These are phyloP conservation scores for Aristolochia contorta DNA, from an alignment of 164 flowering plant genomes.

Conservation along the genomic window DNA sequence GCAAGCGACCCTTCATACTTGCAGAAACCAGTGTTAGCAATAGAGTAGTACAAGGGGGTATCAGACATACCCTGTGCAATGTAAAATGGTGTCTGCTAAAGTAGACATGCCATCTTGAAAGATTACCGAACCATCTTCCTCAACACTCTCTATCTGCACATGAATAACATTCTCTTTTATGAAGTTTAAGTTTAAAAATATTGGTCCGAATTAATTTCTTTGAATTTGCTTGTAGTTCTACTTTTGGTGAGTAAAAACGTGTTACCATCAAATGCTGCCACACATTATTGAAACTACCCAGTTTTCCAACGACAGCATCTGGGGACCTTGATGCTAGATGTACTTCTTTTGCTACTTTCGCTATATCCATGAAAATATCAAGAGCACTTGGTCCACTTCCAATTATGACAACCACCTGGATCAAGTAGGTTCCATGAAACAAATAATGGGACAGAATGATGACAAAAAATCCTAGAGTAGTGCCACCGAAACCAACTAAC, in stretches of 20 bases:
- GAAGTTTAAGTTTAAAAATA: no score
- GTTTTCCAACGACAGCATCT: constrained; percentile 16
- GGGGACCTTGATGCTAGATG: constrained; percentile 57
- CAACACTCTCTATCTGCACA: constrained; percentile 45
- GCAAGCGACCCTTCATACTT: no score
- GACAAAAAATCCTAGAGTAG: no score
- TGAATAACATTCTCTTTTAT: no score
- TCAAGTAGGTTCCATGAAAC: not conserved
- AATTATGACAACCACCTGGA: constrained; percentile 6
- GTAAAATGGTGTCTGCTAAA: constrained; percentile 48
- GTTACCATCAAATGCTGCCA: constrained; percentile 85
- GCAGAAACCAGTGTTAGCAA: not conserved
- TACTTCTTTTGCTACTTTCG: constrained; percentile 71
- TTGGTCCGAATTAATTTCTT: no score
- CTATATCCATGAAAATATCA: constrained; percentile 74
- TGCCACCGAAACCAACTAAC: no score
- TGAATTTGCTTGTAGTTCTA: no score
- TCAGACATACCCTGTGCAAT: constrained; percentile 70
- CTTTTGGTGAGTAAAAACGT: no score
- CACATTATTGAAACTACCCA: constrained; percentile 46
- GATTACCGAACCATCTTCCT: constrained; percentile 42
- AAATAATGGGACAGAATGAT: not conserved
- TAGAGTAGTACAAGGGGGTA: not conserved
- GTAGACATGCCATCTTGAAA: constrained; percentile 41
- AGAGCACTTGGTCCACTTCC: constrained; percentile 36